Conservation (phyloP, 2,329 filamentous ascomycete species). For the Pezicula radicicola region DNA sequence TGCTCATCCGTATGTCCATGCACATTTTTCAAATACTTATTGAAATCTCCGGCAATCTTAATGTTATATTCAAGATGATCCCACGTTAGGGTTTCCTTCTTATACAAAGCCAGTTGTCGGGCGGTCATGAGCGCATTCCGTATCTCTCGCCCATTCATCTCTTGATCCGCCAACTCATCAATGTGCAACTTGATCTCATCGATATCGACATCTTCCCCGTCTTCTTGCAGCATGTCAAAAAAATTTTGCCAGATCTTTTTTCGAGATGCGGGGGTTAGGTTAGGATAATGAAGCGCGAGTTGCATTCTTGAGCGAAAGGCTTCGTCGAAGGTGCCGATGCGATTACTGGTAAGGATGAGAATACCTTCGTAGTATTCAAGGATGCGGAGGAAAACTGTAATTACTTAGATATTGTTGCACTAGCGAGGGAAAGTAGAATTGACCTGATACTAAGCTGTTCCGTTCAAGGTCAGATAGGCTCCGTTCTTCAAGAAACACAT, state of each 20-base stretch:
- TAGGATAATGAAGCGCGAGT: conserved; percentile 9
- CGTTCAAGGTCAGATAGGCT: conserved; percentile 5
- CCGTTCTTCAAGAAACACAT: conserved; percentile 18
- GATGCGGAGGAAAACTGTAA: not conserved
- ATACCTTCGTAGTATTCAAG: conserved; percentile 19
- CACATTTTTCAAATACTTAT: conserved; percentile 4
- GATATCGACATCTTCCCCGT: not conserved
- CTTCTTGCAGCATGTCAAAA: conserved; percentile 15
- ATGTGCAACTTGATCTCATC: not conserved
- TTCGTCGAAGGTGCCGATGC: conserved; percentile 20
- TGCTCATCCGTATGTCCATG: not conserved
- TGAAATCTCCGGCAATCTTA: conserved; percentile 5
- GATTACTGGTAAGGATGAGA: conserved; percentile 31
- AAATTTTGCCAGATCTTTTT: conserved; percentile 18
- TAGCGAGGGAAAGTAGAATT: not conserved
- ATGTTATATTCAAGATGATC: conserved; percentile 5
- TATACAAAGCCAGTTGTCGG: conserved; percentile 10
- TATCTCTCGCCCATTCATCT: conserved; percentile 13
- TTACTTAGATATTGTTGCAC: not conserved
- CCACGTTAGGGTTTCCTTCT: conserved; percentile 4
- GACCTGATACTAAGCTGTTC: conserved; percentile 11
- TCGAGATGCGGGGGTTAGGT: conserved; percentile 13
- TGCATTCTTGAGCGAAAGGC: conserved; percentile 25
- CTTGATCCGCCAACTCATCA: conserved; percentile 2
- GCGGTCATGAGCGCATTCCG: conserved; percentile 12